These are phyloP conservation scores for Sphenostylis stenocarpa DNA, from an alignment of 306 rosid species.

Conservation along the genomic window DNA sequence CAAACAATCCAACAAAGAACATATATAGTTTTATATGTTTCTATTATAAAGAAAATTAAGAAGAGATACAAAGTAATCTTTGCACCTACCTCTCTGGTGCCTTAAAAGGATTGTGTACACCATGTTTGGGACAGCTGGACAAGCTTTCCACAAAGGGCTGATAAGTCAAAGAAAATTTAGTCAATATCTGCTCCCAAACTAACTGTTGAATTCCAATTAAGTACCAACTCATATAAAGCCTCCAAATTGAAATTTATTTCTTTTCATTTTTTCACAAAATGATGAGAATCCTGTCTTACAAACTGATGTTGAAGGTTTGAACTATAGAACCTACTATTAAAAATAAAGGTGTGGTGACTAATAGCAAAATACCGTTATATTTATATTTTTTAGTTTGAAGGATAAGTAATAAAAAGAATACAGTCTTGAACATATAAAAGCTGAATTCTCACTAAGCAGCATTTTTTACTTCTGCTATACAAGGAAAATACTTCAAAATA, in stretches of 20 bases:
- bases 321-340: slow-evolving; percentile 11
- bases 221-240: slow-evolving; percentile 15
- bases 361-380: slow-evolving; percentile 15
- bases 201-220: slow-evolving; percentile 18
- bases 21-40: not conserved
- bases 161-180: slow-evolving; percentile 35
- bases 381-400: slow-evolving; percentile 18
- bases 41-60: not conserved
- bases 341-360: too few species aligned
- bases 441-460: not conserved
- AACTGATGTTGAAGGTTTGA: not conserved
- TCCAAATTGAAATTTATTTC: slow-evolving; percentile 2
- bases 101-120: slow-evolving; percentile 95
- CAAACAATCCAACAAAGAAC: not conserved
- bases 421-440: slow-evolving; percentile 3
- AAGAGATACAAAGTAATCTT: slow-evolving; percentile 2
- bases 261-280: slow-evolving; percentile 15
- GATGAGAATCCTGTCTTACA: slow-evolving; percentile 16
- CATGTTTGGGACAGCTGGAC: slow-evolving; percentile 90
- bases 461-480: not conserved
- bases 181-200: not conserved
- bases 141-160: slow-evolving; percentile 92
- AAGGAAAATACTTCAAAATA: slow-evolving; percentile 16
- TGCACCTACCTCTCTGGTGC: slow-evolving; percentile 84
- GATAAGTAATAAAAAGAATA: slow-evolving; percentile 1